Conservation (phyloP, 2,329 filamentous ascomycete genomes). For the Fusarium torulosum region DNA sequence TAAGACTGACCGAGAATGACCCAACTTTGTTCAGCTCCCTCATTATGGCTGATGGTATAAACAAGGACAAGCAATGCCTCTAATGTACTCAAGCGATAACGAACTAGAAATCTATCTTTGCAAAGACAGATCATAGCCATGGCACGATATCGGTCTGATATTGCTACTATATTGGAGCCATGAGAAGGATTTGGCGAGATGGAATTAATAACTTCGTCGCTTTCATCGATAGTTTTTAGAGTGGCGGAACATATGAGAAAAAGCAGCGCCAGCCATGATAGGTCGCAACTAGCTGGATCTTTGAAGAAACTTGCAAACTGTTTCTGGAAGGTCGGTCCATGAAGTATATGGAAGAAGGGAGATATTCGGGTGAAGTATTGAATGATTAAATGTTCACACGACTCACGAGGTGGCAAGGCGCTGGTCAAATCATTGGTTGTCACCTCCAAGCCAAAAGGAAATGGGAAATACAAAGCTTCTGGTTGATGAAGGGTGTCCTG, state of each 20-base stretch:
- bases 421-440: background rate
- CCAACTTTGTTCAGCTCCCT: slow-evolving; percentile 37
- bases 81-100: slow-evolving; percentile 33
- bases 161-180: background rate
- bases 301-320: slow-evolving; percentile 24
- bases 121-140: slow-evolving; percentile 33
- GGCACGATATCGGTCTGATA: slow-evolving; percentile 3
- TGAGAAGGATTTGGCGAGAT: background rate
- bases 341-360: slow-evolving; percentile 38
- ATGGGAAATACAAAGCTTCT: slow-evolving; percentile 4
- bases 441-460: background rate
- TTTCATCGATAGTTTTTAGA: slow-evolving; percentile 18
- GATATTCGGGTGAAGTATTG: slow-evolving; percentile 29
- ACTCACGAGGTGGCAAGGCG: slow-evolving; percentile 17
- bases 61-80: slow-evolving; percentile 34
- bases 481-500: background rate
- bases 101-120: slow-evolving; percentile 33
- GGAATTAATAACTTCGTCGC: slow-evolving; percentile 7
- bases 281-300: slow-evolving; percentile 3
- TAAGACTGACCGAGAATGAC: background rate
- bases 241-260: slow-evolving; percentile 36
- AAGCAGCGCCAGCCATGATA: slow-evolving; percentile 40
- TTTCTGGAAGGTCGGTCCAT: slow-evolving; percentile 38
- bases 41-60: slow-evolving; percentile 28
- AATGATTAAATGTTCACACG: slow-evolving; percentile 29